phyloP scores from a whole-genome alignment of 352 stramenopile genomes.

The Globisporangium emineosum region DNA sequence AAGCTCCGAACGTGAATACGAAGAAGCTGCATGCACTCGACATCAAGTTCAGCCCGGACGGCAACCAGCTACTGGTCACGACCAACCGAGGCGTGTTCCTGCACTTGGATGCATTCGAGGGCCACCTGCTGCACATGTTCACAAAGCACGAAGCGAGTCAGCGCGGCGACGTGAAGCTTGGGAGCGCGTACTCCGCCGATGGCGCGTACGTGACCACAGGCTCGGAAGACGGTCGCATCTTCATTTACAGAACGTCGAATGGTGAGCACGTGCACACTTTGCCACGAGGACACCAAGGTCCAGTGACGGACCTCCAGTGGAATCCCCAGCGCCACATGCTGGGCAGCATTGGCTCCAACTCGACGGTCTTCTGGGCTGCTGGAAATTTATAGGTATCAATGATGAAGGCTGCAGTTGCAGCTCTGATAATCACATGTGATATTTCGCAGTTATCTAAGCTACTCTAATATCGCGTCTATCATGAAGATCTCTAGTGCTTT shows the following conservation, averaged over 20 bases:
- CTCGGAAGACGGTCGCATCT: conserved; percentile 68
- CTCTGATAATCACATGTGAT: background rate
- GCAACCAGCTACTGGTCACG: conserved; percentile 79
- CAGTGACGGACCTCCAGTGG: conserved; percentile 70
- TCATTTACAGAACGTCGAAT: conserved; percentile 59
- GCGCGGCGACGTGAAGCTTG: conserved; percentile 44
- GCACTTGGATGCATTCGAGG: conserved; percentile 84
- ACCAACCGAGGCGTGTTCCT: conserved; percentile 81
- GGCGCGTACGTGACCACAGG: conserved; percentile 71
- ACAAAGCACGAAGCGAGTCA: conserved; percentile 42
- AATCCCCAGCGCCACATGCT: conserved; percentile 84
- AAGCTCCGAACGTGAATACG: conserved; percentile 47
- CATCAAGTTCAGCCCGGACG: conserved; percentile 84
- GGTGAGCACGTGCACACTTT: conserved; percentile 61
- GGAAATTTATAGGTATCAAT: conserved; percentile 8
- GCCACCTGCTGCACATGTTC: conserved; percentile 72
- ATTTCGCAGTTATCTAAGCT: background rate
- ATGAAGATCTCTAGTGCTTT: conserved; percentile 2
- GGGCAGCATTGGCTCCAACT: conserved; percentile 66
- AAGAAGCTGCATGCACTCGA: conserved; percentile 73
- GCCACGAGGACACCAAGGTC: conserved; percentile 56
- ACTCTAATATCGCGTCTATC: background rate
- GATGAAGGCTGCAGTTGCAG: background rate
- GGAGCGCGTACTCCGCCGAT: conserved; percentile 67
- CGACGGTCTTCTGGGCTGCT: conserved; percentile 72